phyloP scores from a whole-genome alignment of 805 yeast genomes.

The Candida succiphila region DNA sequence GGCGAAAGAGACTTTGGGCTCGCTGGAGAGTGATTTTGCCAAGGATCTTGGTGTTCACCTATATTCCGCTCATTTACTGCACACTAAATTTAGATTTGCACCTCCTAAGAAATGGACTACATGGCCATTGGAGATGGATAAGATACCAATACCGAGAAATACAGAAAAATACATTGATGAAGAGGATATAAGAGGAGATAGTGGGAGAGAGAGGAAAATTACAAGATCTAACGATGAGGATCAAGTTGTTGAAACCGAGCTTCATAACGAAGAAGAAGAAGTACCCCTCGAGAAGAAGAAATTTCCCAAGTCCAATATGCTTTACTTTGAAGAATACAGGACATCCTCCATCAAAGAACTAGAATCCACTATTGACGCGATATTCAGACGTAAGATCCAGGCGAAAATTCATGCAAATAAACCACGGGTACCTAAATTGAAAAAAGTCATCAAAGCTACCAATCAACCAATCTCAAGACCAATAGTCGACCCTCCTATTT shows the following conservation, averaged over 20 bases:
- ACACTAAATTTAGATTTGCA: conserved; percentile 25
- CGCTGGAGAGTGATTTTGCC: conserved; percentile 41
- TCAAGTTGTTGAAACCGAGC: background rate
- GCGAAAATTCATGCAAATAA: conserved; percentile 4
- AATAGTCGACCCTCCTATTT: conserved; percentile 14
- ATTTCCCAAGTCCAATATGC: background rate
- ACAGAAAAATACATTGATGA: conserved; percentile 19
- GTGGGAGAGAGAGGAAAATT: background rate
- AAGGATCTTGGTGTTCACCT: conserved; percentile 56
- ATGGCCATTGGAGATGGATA: conserved; percentile 44
- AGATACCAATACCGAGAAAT: conserved; percentile 28
- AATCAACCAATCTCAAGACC: conserved; percentile 2
- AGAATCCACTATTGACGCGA: conserved; percentile 10
- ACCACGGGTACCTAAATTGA: conserved; percentile 1
- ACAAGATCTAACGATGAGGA: background rate
- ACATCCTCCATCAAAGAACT: conserved; percentile 7
- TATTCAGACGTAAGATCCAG: conserved; percentile 9
- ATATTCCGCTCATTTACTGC: conserved; percentile 43
- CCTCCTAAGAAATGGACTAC: conserved; percentile 35
- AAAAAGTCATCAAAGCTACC: background rate
- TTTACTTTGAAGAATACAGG: background rate
- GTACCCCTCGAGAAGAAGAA: background rate
- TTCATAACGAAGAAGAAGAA: background rate
- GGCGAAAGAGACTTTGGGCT: too few species aligned
- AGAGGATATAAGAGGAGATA: conserved; percentile 1